These are phyloP conservation scores for Thyridium curvatum DNA, from an alignment of 2,329 filamentous ascomycete genomes.

Conservation along the genomic window DNA sequence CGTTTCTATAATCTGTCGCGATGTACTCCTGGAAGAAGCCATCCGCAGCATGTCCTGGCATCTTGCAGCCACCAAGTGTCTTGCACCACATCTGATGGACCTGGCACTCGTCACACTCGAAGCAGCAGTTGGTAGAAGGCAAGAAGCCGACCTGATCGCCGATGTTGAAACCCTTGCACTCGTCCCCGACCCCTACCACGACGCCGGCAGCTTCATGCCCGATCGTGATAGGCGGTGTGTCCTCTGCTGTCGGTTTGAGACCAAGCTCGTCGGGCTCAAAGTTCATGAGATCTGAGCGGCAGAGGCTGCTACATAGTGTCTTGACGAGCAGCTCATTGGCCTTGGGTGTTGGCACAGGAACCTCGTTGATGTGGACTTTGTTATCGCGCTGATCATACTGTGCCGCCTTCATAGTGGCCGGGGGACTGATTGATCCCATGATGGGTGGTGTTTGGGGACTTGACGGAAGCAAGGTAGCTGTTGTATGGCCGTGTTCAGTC, in stretches of 20 bases:
- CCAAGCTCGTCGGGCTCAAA: conserved; percentile 1
- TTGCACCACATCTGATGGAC: conserved; percentile 16
- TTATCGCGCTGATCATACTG: too few species aligned
- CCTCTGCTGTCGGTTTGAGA: not conserved
- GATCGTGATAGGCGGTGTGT: conserved; percentile 10
- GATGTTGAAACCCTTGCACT: conserved; percentile 47
- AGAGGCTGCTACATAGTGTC: conserved; percentile 3
- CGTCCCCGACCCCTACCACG: conserved; percentile 49
- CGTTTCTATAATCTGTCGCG: conserved; percentile 15
- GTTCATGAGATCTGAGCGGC: conserved; percentile 5
- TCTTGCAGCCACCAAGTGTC: conserved; percentile 9
- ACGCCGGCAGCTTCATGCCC: conserved; percentile 62
- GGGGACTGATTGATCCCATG: too few species aligned
- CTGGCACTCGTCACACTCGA: conserved; percentile 13
- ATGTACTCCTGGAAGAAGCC: conserved; percentile 20
- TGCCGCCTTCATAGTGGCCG: too few species aligned
- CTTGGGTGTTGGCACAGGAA: conserved; percentile 2
- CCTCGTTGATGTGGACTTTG: conserved; percentile 1
- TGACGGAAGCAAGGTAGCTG: too few species aligned
- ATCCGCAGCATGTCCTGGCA: conserved; percentile 15
- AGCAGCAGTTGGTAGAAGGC: conserved; percentile 14
- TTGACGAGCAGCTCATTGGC: conserved; percentile 2
- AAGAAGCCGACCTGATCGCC: conserved; percentile 48
- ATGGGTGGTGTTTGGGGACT: too few species aligned
- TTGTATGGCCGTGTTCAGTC: too few species aligned